A percentile compares a stretch with the other conserved stretches of the same genome.
Evolutionary conservation across 176 grass and related monocot genomes (phyloP).

Genomic region (Panicum miliaceum): DNA sequence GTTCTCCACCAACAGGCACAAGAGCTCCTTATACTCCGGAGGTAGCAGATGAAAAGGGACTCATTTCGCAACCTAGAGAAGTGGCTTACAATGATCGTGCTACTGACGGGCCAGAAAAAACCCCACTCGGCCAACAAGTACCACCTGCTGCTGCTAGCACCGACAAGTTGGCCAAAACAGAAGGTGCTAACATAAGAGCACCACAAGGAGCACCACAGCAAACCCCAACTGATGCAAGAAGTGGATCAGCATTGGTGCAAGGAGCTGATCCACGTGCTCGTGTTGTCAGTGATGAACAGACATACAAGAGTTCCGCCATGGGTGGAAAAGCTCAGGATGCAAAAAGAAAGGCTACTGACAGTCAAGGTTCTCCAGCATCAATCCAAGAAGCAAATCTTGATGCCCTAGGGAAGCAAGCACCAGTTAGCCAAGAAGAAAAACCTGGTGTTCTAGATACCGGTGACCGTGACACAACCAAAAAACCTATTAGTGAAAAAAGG

Average conservation of each 20-base stretch:
- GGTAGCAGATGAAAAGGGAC: conserved; percentile 28
- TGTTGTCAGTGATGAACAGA: background rate
- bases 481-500: background rate
- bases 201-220: background rate
- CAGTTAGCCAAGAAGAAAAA: background rate
- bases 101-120: conserved; percentile 12
- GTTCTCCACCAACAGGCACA: conserved; percentile 12
- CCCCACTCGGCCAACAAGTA: conserved; percentile 5
- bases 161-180: conserved; percentile 8
- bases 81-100: conserved; percentile 20
- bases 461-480: background rate
- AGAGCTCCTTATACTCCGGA: conserved; percentile 22
- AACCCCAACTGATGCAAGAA: conserved; percentile 10
- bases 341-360: background rate
- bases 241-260: background rate
- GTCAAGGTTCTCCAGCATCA: conserved; percentile 9
- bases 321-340: background rate
- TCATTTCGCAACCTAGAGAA: conserved; percentile 9
- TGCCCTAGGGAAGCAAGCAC: conserved; percentile 10
- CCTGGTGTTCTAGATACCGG: background rate
- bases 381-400: background rate
- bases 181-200: conserved; percentile 7
- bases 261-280: background rate
- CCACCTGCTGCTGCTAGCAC: background rate
- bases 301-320: conserved; percentile 15